A percentile compares a stretch with the other conserved stretches of the same genome.
phyloP scores from a whole-genome alignment of 495 filamentous ascomycete species.

The Baudoinia panamericana region DNA sequence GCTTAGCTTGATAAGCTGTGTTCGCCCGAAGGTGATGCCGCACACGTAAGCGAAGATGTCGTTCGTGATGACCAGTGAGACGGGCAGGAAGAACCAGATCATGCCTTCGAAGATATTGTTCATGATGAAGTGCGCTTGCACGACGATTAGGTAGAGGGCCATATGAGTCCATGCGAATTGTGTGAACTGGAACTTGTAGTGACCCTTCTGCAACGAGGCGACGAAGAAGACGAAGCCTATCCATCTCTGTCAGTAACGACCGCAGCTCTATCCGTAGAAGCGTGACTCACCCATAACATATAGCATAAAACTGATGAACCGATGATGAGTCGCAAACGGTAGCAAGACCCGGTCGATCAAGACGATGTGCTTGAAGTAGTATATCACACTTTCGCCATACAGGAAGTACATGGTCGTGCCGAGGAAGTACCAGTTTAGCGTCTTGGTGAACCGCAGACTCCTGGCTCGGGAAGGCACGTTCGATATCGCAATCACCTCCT shows the following conservation, averaged over 20 bases:
- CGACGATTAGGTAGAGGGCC: constrained; percentile 93
- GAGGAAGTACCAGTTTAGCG: constrained; percentile 96
- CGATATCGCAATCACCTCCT: constrained; percentile 97
- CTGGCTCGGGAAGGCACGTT: constrained; percentile 84
- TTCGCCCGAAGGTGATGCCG: constrained; percentile 92
- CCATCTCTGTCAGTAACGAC: background rate
- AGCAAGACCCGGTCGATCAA: constrained; percentile 86
- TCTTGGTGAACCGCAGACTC: constrained; percentile 86
- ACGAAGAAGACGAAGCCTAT: constrained; percentile 99
- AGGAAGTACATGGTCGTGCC: constrained; percentile 98
- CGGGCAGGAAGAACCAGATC: constrained; percentile 99
- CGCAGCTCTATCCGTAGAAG: background rate
- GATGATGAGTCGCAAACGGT: constrained; percentile 90
- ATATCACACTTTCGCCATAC: constrained; percentile 97
- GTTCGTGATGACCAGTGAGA: constrained; percentile 89
- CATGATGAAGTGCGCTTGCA: constrained; percentile 98
- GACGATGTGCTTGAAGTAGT: constrained; percentile 98
- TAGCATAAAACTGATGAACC: constrained; percentile 96
- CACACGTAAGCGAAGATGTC: constrained; percentile 98
- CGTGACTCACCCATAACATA: constrained; percentile 74
- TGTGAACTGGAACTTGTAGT: constrained; percentile 96
- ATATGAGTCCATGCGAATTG: constrained; percentile 99
- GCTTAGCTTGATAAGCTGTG: constrained; percentile 92
- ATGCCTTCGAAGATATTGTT: constrained; percentile 99
- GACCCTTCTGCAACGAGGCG: constrained; percentile 82